A percentile compares a stretch with the other conserved stretches of the same genome.
Evolutionary conservation across 192 early-diverging fungal species (phyloP).

Genomic region (Fimicolochytrium jonesii): DNA sequence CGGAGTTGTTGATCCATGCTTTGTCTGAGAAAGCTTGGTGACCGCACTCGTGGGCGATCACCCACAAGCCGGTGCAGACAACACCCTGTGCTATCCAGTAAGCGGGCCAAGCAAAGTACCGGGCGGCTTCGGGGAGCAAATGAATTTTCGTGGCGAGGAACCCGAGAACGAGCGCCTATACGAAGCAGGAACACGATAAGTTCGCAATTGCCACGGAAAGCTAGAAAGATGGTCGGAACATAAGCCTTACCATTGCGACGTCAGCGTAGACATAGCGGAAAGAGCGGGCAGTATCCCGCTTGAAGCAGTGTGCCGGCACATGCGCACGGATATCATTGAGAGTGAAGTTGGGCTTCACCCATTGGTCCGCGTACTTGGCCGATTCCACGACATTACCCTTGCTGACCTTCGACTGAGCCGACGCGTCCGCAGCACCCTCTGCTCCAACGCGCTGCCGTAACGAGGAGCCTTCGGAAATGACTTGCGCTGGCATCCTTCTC

Average conservation of each 20-base stretch:
- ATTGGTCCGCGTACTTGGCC: slow-evolving; percentile 11
- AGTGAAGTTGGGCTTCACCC: slow-evolving; percentile 52
- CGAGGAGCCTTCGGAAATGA: too few relatives aligned
- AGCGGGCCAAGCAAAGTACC: slow-evolving; percentile 56
- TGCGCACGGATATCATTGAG: slow-evolving; percentile 88
- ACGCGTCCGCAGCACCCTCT: too few relatives aligned
- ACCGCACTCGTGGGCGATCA: slow-evolving; percentile 77
- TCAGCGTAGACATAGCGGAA: slow-evolving; percentile 79
- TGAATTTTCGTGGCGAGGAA: slow-evolving; percentile 61
- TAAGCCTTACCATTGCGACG: slow-evolving; percentile 61
- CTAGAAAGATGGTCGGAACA: too few relatives aligned
- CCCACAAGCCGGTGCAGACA: slow-evolving; percentile 87
- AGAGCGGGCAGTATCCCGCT: slow-evolving; percentile 74
- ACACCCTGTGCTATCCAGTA: slow-evolving; percentile 86
- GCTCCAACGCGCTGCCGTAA: too few relatives aligned
- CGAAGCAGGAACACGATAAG: too few relatives aligned
- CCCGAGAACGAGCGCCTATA: slow-evolving; percentile 53
- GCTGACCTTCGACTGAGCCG: too few relatives aligned
- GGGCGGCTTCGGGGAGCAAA: slow-evolving; percentile 10
- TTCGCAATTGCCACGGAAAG: too few relatives aligned
- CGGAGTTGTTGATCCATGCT: slow-evolving; percentile 79
- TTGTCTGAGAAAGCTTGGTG: slow-evolving; percentile 87
- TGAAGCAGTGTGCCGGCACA: slow-evolving; percentile 90
- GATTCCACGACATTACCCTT: slow-evolving; percentile 16
- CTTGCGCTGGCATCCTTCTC: too few relatives aligned